Evolutionary conservation across 139 green algal genomes (phyloP).

Genomic region (Zygnema circumcarinatum): DNA sequence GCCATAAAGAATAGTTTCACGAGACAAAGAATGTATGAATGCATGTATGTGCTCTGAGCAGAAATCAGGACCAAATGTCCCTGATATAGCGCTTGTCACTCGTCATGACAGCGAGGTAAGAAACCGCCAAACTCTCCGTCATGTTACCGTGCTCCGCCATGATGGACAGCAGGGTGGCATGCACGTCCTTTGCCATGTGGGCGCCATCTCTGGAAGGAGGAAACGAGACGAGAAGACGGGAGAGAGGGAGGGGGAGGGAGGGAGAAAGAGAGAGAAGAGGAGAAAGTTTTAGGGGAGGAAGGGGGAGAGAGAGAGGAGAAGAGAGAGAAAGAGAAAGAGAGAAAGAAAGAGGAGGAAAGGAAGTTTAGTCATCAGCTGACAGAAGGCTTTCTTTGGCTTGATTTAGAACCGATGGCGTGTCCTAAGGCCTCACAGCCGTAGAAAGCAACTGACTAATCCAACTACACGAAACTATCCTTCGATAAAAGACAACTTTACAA

Average conservation of each 20-base stretch:
- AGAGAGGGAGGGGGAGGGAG: too few species aligned
- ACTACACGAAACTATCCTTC: too few species aligned
- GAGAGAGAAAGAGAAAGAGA: background rate
- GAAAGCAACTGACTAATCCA: too few species aligned
- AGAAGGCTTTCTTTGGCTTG: background rate
- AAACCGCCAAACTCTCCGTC: slow-evolving; percentile 56
- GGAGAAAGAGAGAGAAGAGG: background rate
- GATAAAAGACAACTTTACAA: too few species aligned
- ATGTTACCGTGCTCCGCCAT: slow-evolving; percentile 66
- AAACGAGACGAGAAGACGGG: background rate
- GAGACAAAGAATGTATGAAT: too few species aligned
- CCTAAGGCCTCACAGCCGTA: too few species aligned
- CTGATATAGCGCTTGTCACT: slow-evolving; percentile 78
- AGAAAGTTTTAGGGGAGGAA: background rate
- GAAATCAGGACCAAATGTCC: slow-evolving; percentile 90
- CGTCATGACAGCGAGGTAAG: slow-evolving; percentile 71
- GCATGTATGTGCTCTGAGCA: too few species aligned
- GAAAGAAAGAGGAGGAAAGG: background rate
- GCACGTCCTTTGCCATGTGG: slow-evolving; percentile 93
- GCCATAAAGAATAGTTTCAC: too few species aligned
- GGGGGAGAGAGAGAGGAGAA: background rate
- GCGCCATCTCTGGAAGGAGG: slow-evolving; percentile 77
- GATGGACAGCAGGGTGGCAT: slow-evolving; percentile 74
- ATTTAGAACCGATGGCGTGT: too few species aligned
- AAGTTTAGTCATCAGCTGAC: background rate